phyloP scores from a whole-genome alignment of 495 filamentous ascomycete species.

The Penicillium cosmopolitanum region DNA sequence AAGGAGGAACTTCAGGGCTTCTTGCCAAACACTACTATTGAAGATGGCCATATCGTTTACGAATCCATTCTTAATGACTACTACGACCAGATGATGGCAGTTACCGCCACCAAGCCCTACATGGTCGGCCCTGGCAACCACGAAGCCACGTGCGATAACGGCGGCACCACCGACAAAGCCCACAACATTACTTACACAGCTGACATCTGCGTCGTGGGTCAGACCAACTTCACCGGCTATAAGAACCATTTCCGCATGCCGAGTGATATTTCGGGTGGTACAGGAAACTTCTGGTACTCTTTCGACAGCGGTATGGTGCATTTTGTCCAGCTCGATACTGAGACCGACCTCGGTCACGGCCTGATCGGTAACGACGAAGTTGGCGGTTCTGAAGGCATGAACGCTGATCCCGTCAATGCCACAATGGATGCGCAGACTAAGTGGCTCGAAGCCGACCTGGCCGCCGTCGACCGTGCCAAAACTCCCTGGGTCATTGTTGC shows the following conservation, averaged over 20 bases:
- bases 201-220: conserved; percentile 29
- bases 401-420: conserved; percentile 9
- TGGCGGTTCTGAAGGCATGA: conserved; percentile 10
- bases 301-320: conserved; percentile 61
- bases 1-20: conserved; percentile 29
- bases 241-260: conserved; percentile 55
- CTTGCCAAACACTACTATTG: conserved; percentile 36
- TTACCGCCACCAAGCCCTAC: conserved; percentile 40
- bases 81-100: conserved; percentile 38
- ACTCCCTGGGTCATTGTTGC: conserved; percentile 19
- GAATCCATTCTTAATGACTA: conserved; percentile 48
- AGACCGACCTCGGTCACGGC: conserved; percentile 37
- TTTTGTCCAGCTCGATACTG: conserved; percentile 50
- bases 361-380: conserved; percentile 10
- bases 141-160: conserved; percentile 34
- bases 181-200: conserved; percentile 6
- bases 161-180: conserved; percentile 8
- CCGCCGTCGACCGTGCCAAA: conserved; percentile 4
- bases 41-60: conserved; percentile 33
- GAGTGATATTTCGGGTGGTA: conserved; percentile 43
- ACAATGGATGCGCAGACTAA: conserved; percentile 9
- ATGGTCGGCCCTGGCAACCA: conserved; percentile 51
- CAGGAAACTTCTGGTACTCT: conserved; percentile 61
- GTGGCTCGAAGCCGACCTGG: conserved; percentile 14
- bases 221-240: conserved; percentile 55